These are phyloP conservation scores for Vaccinium vitisidaea DNA, from an alignment of 148 eudicot species.

Conservation along the genomic window DNA sequence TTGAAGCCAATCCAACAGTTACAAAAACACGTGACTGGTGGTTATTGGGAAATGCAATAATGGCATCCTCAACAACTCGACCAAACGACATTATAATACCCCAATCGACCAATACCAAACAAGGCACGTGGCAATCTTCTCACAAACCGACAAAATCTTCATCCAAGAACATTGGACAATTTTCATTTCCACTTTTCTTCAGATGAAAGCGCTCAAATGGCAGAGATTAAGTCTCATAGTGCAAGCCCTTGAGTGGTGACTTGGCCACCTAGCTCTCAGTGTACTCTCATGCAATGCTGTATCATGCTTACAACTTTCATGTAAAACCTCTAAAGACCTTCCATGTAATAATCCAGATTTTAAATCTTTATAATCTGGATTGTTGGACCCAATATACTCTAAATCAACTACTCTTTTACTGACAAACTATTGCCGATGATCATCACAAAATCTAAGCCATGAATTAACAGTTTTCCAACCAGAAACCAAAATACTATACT, in stretches of 20 bases:
- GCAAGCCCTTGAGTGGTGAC: neutral
- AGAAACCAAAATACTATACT: neutral
- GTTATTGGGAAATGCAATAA: neutral
- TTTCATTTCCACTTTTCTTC: neutral
- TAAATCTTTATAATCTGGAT: neutral
- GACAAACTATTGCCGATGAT: neutral
- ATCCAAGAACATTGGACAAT: neutral
- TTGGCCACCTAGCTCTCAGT: neutral
- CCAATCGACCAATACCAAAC: neutral
- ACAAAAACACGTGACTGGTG: neutral
- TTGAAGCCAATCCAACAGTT: neutral
- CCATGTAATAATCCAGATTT: neutral
- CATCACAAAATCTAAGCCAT: neutral
- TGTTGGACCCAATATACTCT: neutral
- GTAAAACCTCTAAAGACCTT: neutral
- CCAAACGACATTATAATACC: neutral
- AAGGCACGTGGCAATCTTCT: neutral
- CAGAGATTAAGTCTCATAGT: neutral
- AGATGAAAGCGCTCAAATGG: neutral
- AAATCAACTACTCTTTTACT: neutral
- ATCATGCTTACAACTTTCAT: neutral
- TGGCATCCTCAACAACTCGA: neutral
- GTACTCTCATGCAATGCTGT: neutral
- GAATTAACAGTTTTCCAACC: neutral
- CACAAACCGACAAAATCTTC: neutral